Percentiles rank a stretch among this genome's conserved stretches.
Conservation (phyloP, 1,284 basidiomycete species). For the Apiotrichum gamsii region DNA sequence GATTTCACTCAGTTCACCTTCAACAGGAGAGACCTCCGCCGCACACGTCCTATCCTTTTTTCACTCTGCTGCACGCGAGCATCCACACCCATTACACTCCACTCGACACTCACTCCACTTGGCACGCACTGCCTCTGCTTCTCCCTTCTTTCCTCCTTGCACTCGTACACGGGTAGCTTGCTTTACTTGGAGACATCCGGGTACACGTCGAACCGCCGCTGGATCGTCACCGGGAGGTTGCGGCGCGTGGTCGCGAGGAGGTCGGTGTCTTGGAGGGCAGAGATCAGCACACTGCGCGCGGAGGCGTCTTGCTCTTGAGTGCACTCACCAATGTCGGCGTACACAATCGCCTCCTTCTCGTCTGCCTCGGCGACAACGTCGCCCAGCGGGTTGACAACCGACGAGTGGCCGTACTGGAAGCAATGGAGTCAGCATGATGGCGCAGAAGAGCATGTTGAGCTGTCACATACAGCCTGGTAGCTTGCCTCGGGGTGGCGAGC, state of each 20-base stretch:
- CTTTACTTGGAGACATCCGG: conserved; percentile 54
- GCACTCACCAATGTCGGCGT: conserved; percentile 68
- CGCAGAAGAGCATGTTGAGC: neutral
- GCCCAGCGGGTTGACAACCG: conserved; percentile 85
- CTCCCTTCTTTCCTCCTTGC: too few species aligned
- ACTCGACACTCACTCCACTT: too few species aligned
- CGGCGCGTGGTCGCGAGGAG: conserved; percentile 62
- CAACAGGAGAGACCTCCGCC: too few species aligned
- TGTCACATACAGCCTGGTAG: conserved; percentile 71
- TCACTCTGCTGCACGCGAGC: too few species aligned
- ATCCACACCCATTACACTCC: too few species aligned
- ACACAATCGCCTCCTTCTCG: conserved; percentile 74
- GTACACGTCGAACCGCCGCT: conserved; percentile 89
- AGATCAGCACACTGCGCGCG: conserved; percentile 6
- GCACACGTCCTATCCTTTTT: too few species aligned
- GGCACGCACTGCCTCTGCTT: neutral
- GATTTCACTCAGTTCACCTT: too few species aligned
- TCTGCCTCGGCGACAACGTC: conserved; percentile 69
- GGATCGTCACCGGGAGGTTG: conserved; percentile 79
- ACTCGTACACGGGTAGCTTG: too few species aligned
- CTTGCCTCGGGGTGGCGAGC: conserved; percentile 73
- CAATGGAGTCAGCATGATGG: conserved; percentile 3
- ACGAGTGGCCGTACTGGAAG: conserved; percentile 77
- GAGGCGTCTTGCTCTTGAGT: neutral
- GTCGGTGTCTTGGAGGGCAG: conserved; percentile 78